phyloP scores from a whole-genome alignment of 768 basidiomycete species.

The Brasilioporus rufonigricans region DNA sequence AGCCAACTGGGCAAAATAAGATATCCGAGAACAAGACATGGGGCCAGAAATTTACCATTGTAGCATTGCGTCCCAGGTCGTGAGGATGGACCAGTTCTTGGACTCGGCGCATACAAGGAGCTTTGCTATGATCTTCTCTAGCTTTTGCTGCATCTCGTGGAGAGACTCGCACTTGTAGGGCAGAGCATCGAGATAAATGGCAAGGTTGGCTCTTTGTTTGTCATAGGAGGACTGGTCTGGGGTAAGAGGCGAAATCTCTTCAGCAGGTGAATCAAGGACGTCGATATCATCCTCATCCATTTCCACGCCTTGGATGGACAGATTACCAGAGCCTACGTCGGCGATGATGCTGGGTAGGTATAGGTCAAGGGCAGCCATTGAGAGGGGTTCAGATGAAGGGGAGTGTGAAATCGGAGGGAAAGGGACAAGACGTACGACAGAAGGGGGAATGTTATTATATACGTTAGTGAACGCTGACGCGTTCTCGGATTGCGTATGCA shows the following conservation, averaged over 20 bases:
- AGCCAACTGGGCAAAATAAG: conserved; percentile 59
- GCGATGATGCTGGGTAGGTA: conserved; percentile 22
- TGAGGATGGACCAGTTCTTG: conserved; percentile 71
- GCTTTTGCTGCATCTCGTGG: conserved; percentile 66
- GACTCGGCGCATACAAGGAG: conserved; percentile 69
- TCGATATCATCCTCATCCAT: conserved; percentile 63
- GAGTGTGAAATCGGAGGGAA: conserved; percentile 11
- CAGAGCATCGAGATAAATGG: conserved; percentile 62
- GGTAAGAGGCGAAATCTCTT: conserved; percentile 24
- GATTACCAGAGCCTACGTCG: conserved; percentile 22
- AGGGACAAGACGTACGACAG: conserved; percentile 27
- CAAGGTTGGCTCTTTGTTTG: conserved; percentile 58
- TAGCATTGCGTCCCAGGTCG: conserved; percentile 76
- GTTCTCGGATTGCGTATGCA: conserved; percentile 21
- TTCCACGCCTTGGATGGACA: conserved; percentile 23
- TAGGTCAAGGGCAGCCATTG: conserved; percentile 24
- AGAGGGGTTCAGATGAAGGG: conserved; percentile 20
- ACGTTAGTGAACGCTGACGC: conserved; percentile 26
- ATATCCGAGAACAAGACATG: background rate
- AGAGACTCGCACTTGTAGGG: conserved; percentile 73
- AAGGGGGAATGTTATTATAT: conserved; percentile 12
- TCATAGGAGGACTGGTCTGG: conserved; percentile 44
- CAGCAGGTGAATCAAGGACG: conserved; percentile 41
- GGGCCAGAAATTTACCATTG: conserved; percentile 56
- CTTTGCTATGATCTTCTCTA: conserved; percentile 68